phyloP scores from a whole-genome alignment of 176 grass and related monocot species.

The Olyra latifolia region DNA sequence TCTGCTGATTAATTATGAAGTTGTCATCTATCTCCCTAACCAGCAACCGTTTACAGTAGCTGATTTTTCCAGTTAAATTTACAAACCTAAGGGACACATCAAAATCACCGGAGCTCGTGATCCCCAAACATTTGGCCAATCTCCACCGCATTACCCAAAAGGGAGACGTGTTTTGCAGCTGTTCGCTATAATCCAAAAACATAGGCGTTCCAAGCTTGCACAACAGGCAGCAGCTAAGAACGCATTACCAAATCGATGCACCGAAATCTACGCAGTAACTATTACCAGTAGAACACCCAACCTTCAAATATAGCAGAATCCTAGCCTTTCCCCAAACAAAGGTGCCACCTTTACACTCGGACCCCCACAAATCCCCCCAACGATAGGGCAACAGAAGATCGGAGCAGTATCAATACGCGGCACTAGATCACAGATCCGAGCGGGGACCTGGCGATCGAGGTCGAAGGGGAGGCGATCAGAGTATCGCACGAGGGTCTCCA shows the following conservation, averaged over 20 bases:
- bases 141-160: not conserved
- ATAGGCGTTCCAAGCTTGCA: not conserved
- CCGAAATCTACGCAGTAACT: not conserved
- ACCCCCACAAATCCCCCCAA: slow-evolving; percentile 11
- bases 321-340: slow-evolving; percentile 23
- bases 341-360: not conserved
- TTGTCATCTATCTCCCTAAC: not conserved
- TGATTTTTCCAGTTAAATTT: not conserved
- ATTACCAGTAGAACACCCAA: not conserved
- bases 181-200: not conserved
- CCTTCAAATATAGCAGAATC: not conserved
- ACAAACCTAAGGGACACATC: not conserved
- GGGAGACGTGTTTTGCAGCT: not conserved
- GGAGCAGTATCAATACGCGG: not conserved
- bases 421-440: slow-evolving; percentile 41
- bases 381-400: slow-evolving; percentile 4
- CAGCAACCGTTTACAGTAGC: not conserved
- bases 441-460: slow-evolving; percentile 81
- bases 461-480: slow-evolving; percentile 77
- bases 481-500: slow-evolving; percentile 65
- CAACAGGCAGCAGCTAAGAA: not conserved
- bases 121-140: not conserved
- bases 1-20: not conserved
- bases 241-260: slow-evolving; percentile 11
- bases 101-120: not conserved